Conservation (phyloP, 305 asterid species). For the Vinca major region DNA sequence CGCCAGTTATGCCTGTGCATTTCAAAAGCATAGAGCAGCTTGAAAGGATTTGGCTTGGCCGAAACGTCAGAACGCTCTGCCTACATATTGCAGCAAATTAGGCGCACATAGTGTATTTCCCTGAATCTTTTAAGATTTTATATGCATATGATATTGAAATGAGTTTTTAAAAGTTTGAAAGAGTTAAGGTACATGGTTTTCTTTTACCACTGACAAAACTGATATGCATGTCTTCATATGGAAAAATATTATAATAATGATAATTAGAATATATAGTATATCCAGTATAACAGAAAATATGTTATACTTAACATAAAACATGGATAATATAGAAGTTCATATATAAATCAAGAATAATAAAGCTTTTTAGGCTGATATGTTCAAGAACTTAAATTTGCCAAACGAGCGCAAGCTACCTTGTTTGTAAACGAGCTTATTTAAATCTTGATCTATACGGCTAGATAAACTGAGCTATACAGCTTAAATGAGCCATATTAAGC, state of each 20-base stretch:
- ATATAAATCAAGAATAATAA: background rate
- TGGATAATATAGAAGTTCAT: background rate
- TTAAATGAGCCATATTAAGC: background rate
- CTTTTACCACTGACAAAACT: background rate
- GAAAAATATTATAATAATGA: background rate
- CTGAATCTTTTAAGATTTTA: background rate
- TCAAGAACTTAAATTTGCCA: background rate
- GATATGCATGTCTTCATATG: background rate
- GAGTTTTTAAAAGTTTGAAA: background rate
- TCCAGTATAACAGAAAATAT: background rate
- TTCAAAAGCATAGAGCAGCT: conserved; percentile 83
- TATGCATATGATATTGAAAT: background rate
- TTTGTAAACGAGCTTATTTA: background rate
- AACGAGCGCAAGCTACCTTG: background rate
- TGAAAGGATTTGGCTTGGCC: conserved; percentile 78
- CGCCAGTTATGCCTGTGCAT: conserved; percentile 92
- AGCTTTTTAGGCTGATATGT: background rate
- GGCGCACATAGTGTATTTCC: background rate
- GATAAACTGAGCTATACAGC: background rate
- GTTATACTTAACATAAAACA: background rate
- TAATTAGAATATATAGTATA: background rate
- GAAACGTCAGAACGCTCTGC: conserved; percentile 88
- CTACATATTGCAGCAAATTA: conserved; percentile 34
- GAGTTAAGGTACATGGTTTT: background rate
- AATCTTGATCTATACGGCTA: background rate